These are phyloP conservation scores for Vaccinium macrocarpon DNA, from an alignment of 148 eudicot genomes.

Conservation along the genomic window DNA sequence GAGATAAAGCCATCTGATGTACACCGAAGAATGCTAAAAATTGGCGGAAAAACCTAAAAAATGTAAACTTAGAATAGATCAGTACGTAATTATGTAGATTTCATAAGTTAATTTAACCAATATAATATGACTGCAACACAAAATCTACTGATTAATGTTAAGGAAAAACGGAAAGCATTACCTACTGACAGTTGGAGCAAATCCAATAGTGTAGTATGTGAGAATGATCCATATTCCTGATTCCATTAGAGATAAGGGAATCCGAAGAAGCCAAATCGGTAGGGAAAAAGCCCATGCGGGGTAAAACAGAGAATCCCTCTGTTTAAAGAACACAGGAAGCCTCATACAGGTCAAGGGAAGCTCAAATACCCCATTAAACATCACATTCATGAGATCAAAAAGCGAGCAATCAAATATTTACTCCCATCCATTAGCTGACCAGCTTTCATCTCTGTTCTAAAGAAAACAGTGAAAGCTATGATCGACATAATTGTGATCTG, in stretches of 20 bases:
- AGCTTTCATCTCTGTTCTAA: constrained; percentile 33
- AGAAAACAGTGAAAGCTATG: constrained; percentile 53
- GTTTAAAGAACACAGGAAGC: constrained; percentile 42
- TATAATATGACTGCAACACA: background rate
- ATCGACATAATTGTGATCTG: constrained; percentile 55
- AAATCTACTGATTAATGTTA: background rate
- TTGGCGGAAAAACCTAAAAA: constrained; percentile 44
- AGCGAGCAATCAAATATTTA: constrained; percentile 42
- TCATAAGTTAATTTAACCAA: background rate
- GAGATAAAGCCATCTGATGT: constrained; percentile 46
- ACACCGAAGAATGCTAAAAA: constrained; percentile 37
- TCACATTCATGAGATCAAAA: constrained; percentile 40
- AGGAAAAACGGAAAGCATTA: constrained; percentile 9
- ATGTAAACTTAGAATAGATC: background rate
- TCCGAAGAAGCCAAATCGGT: constrained; percentile 45
- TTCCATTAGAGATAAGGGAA: constrained; percentile 47
- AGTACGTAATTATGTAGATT: background rate
- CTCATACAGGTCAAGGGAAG: constrained; percentile 34
- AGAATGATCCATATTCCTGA: constrained; percentile 47
- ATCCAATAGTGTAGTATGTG: constrained; percentile 48
- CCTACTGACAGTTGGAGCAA: constrained; percentile 45
- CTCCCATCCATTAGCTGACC: constrained; percentile 32
- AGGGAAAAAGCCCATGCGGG: constrained; percentile 55
- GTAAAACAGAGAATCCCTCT: constrained; percentile 35
- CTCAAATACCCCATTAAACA: constrained; percentile 48